Evolutionary conservation across 2,329 filamentous ascomycete species (phyloP), one percentile per base, ranked within the genome.

Genomic region (Botrytis squamosa): DNA sequence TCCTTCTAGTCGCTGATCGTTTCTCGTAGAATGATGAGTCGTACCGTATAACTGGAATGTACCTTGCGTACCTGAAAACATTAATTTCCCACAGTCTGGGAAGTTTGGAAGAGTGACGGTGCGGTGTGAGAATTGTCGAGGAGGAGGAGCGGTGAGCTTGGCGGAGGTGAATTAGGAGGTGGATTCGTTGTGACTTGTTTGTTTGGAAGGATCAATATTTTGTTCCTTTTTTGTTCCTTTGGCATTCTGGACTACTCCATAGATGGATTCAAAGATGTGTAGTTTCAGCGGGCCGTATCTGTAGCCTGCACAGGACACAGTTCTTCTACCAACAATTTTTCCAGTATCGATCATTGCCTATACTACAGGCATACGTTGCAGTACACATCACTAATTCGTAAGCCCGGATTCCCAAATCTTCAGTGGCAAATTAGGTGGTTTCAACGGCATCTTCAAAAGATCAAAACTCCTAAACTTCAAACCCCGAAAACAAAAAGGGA

Each of bases 1-100:
- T 67, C 25, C 42, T 67, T 67, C 65, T 67, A 67, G 65, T 52
- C 29, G 65, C 29, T 38, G 69, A 71, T 71, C 69, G 38, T 38
- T 62, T 62, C 59, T 38, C 36, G 59, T 57, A 29, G 52, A 33
- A 57, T 18, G 52, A 18, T 33, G 57, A 29, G 36, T 40, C 57
- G 68, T 70, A 63, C 55, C 40, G 18, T 33, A 42, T 64, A 8
- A 25, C 10, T 59, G 60, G 46, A 44, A 67, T 25, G n/a, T 44
- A 12, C 49, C 65, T 57, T 42, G 49, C 42, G 63, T 38, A 68
- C 36, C 36, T 57, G 46, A 52, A 52, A 67, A 40, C 16, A 25
- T 42, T 33, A 57, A 68, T 68, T 55, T 68, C 66, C 66, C 66
- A 65, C 22, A 68, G 60, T 16, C 36, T 62, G 59, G 38, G 59